Percentiles rank a stretch among this genome's conserved stretches.
These are phyloP conservation scores for Haberlea rhodopensis DNA, from an alignment of 257 asterid genomes.

Conservation along the genomic window DNA sequence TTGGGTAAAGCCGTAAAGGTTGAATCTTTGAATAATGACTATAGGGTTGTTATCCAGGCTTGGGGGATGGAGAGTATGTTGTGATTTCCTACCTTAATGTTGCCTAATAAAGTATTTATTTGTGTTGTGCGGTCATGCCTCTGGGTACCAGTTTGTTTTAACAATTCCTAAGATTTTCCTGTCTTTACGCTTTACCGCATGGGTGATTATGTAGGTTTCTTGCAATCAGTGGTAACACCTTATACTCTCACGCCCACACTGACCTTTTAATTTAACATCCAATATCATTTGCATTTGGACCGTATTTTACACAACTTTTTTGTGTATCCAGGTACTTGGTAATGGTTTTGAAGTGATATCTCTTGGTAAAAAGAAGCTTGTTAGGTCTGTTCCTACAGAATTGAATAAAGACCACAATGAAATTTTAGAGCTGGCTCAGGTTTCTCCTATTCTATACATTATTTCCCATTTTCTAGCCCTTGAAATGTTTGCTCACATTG, in stretches of 20 bases:
- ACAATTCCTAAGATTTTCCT: neutral
- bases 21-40: neutral
- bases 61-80: neutral
- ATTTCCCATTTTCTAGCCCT: constrained; percentile 18
- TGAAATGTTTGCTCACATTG: constrained; percentile 1
- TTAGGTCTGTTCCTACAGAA: constrained; percentile 97
- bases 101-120: neutral
- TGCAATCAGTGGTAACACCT: too few species aligned
- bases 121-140: neutral
- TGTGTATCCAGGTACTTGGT: constrained; percentile 68
- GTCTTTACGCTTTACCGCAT: neutral
- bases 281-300: neutral
- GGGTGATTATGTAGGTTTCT: constrained; percentile 1
- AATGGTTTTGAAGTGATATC: constrained; percentile 95
- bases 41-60: neutral
- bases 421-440: constrained; percentile 97
- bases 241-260: neutral
- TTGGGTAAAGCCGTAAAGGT: neutral
- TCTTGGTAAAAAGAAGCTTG: constrained; percentile 83
- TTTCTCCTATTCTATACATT: constrained; percentile 27
- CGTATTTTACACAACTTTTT: neutral
- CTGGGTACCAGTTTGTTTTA: neutral
- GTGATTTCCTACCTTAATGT: neutral
- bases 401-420: constrained; percentile 95
- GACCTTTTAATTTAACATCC: too few species aligned